Evolutionary conservation across 2,329 filamentous ascomycete species (phyloP).

Genomic region (Trichophyton benhamiae): DNA sequence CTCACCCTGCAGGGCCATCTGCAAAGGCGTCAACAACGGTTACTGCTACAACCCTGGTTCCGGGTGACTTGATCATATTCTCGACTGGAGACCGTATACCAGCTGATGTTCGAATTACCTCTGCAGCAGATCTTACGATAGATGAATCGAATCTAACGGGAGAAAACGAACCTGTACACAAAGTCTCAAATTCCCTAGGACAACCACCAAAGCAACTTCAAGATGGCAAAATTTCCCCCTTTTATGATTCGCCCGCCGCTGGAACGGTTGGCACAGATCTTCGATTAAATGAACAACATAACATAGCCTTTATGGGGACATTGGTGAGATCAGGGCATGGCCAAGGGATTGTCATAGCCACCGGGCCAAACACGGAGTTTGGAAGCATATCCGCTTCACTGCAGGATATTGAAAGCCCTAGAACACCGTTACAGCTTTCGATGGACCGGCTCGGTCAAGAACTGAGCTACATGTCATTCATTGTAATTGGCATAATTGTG

Average conservation of each 20-base stretch:
- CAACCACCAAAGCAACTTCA: constrained; percentile 22
- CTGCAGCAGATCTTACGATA: constrained; percentile 78
- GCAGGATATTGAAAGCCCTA: constrained; percentile 85
- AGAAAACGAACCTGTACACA: constrained; percentile 83
- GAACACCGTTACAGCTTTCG: constrained; percentile 83
- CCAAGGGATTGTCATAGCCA: constrained; percentile 93
- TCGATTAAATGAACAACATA: constrained; percentile 61
- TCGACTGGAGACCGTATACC: constrained; percentile 93
- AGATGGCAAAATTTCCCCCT: constrained; percentile 32
- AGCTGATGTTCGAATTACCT: constrained; percentile 87
- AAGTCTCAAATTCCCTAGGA: constrained; percentile 53
- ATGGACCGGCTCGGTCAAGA: constrained; percentile 98
- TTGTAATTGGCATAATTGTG: constrained; percentile 85
- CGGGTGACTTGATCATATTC: constrained; percentile 85
- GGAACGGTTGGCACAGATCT: constrained; percentile 53
- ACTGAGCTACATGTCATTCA: constrained; percentile 91
- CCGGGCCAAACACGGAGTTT: constrained; percentile 86
- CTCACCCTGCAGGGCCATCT: constrained; percentile 47
- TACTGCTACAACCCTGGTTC: constrained; percentile 74
- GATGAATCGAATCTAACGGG: constrained; percentile 95
- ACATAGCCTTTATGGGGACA: constrained; percentile 97
- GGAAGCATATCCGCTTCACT: constrained; percentile 91
- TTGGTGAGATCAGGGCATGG: constrained; percentile 89
- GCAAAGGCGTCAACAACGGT: constrained; percentile 74
- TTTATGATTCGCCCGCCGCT: constrained; percentile 46